phyloP scores from a whole-genome alignment of 352 stramenopile genomes.

The Phytophthora syringae region DNA sequence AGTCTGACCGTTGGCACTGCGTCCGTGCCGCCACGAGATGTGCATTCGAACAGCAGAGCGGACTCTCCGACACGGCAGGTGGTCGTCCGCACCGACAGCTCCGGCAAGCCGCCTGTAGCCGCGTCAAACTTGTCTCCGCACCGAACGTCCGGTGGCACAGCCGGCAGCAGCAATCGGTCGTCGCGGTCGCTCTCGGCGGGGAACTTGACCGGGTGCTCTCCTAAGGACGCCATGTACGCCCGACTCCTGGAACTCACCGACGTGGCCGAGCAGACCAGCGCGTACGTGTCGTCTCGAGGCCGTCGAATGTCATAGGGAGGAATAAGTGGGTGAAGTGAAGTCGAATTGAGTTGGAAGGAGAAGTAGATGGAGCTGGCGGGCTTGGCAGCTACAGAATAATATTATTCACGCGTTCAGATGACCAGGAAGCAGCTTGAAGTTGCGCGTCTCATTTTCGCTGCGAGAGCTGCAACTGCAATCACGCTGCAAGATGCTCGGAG shows the following conservation, averaged over 20 bases:
- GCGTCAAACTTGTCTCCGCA: slow-evolving; percentile 16
- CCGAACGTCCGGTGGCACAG: slow-evolving; percentile 5
- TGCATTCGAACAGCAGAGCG: slow-evolving; percentile 14
- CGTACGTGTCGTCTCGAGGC: slow-evolving; percentile 31
- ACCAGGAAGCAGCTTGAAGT: background rate
- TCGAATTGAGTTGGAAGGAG: background rate
- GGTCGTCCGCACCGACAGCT: slow-evolving; percentile 12
- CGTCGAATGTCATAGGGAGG: slow-evolving; percentile 24
- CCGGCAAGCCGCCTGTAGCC: slow-evolving; percentile 24
- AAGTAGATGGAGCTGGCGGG: background rate
- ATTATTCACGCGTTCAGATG: slow-evolving; percentile 10
- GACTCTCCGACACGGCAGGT: slow-evolving; percentile 1
- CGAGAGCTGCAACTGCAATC: slow-evolving; percentile 1
- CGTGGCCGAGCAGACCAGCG: slow-evolving; percentile 51
- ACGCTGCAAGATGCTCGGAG: slow-evolving; percentile 1
- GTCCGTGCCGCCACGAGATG: background rate
- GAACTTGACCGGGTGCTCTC: slow-evolving; percentile 11
- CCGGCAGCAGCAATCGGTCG: slow-evolving; percentile 14
- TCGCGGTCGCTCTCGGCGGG: slow-evolving; percentile 23
- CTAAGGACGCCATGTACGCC: slow-evolving; percentile 31
- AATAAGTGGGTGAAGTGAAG: background rate
- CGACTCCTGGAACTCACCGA: slow-evolving; percentile 54
- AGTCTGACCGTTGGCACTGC: slow-evolving; percentile 7
- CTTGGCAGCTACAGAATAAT: slow-evolving; percentile 4
- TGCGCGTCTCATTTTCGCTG: background rate